These are phyloP conservation scores for Paramecium pentaurelia DNA, from an alignment of 73 alveolate species.

Conservation along the genomic window DNA sequence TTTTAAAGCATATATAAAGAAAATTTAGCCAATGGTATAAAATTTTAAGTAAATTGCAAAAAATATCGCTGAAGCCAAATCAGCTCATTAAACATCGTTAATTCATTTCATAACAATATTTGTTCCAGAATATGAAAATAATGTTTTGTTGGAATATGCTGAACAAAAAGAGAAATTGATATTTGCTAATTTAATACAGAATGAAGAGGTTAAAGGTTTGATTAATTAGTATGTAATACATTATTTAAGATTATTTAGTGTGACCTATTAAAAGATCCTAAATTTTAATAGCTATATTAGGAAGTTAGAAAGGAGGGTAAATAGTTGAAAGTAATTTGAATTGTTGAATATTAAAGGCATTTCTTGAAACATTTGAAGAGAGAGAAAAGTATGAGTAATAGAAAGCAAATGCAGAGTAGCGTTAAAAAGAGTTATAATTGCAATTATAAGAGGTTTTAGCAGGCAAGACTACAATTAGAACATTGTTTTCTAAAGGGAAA, in stretches of 20 bases:
- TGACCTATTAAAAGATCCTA: background rate
- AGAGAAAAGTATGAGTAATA: constrained; percentile 6
- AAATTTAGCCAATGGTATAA: background rate
- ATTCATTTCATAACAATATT: background rate
- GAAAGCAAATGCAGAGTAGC: background rate
- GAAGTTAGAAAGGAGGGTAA: constrained; percentile 34
- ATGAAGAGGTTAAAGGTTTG: background rate
- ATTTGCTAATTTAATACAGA: background rate
- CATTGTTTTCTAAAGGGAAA: background rate
- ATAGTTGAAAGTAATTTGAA: background rate
- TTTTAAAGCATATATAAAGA: background rate
- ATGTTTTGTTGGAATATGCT: background rate
- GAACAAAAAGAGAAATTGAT: background rate
- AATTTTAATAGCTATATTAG: background rate
- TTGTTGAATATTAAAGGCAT: background rate
- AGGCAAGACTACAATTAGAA: constrained; percentile 3
- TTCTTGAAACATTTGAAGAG: background rate
- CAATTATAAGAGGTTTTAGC: constrained; percentile 22
- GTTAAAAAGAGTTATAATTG: background rate
- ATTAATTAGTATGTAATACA: background rate
- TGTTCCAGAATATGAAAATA: background rate
- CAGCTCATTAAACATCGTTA: background rate
- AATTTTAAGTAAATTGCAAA: background rate
- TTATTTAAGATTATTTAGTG: background rate
- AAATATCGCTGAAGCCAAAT: background rate